Evolutionary conservation across 192 early-diverging fungal species (phyloP), one percentile per base, ranked within the genome.

Genomic region (Podila epigama): DNA sequence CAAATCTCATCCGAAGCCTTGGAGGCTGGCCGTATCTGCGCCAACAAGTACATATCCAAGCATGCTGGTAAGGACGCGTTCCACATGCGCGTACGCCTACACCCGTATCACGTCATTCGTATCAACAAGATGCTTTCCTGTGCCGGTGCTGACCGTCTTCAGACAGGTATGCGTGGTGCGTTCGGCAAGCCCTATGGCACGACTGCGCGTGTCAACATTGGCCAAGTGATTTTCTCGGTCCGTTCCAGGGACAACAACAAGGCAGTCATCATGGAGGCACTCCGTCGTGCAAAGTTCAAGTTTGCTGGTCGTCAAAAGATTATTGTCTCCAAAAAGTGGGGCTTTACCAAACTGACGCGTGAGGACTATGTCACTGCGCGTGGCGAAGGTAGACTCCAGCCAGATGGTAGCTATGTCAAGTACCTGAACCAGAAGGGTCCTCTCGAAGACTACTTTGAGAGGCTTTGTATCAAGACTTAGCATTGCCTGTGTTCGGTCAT

Each of bases 71-170:
- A 99, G 91, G 97, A 98, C 79, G 94, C 96, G 51, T 99, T 98
- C 96, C 97, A 99, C 88, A 87, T 99, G 93, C 91, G 97, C 75
- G 89, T 99, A 66, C 93, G 97, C 81, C 94, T 99, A 69, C 97
- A 99, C 85, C 97, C 97, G 29, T 99, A 92, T 93, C 97, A 99
- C 86, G 97, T 99, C 39, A 86, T 95, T 71, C 95, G 97, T 79
- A 99, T 99, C 92, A 99, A 99, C 92, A 99, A 99, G 89, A 99
- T 99, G 97, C 89, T 99, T 85, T 97, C 95, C 62, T 99, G 97
- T 83, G 97, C 97, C 73, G 97, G 97, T 88, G 97, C 97, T 81
- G 97, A 99, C 96, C 89, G 88, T 86, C 91, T 99, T 77, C 97
- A 99, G 88, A 92, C 92, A 73, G 97, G 97, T 90, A 99, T 99